Evolutionary conservation across 371 early-diverging fungal genomes (phyloP), one percentile per base, ranked within the genome.

Genomic region (Mucor indicus): DNA sequence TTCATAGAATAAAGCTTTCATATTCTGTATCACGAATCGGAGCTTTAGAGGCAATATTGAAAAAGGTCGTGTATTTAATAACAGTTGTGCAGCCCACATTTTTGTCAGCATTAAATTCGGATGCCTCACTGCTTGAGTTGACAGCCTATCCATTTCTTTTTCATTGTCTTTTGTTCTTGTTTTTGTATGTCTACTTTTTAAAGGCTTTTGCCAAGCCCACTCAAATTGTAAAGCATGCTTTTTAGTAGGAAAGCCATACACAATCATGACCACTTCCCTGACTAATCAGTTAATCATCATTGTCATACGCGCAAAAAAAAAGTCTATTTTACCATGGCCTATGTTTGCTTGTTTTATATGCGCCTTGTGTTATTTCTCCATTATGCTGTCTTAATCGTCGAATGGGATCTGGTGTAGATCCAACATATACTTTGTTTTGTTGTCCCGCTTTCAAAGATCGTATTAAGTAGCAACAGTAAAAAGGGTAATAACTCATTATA

Each of bases 321-420:
- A 12, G 29, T 20, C 13, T 11, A 4, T n/a, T 16, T 4, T 58
- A 53, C 61, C 61, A 61, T 15, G 61, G 61, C 22, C 61, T 41
- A 24, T 51, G 44, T 25, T 25, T 55, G 19, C 12, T 50, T 24
- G 61, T 61, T 11, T 38, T 16, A 35, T 48, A 55, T 2, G 61
- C 61, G 16, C 61, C 61, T 44, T 61, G 61, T 8, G 56, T 61
- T 11, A 61, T 29, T 21, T 61, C 61, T 4, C 61, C 61, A 48
- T 61, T 61, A 17, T 61, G 61, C 21, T 61, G 61, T 24, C 61
- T 20, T 38, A 61, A 21, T 12, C 61, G 42, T 22, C 48, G 36
- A 9, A 48, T 43, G 1, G 61, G 61, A 11, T 61, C 39, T 5
- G 61, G 61, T n/a, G 61, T 61, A 2, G 56, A 55, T 4, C 61